These are phyloP conservation scores for Aspergillus spinulosporus DNA, from an alignment of 2,329 filamentous ascomycete species.

Conservation along the genomic window DNA sequence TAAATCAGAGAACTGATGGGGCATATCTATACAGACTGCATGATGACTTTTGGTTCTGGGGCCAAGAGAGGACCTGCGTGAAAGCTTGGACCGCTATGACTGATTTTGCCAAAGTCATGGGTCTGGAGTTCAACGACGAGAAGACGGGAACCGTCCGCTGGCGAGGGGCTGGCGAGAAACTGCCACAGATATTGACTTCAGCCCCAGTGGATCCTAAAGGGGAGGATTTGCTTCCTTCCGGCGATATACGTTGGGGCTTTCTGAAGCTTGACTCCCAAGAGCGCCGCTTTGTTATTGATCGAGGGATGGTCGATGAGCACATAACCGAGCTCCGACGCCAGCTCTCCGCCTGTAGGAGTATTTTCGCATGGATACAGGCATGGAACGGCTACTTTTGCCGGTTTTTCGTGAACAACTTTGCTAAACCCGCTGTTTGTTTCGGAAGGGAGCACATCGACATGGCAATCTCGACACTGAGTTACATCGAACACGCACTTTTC, in stretches of 20 bases:
- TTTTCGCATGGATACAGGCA: constrained; percentile 61
- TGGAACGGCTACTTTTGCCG: constrained; percentile 60
- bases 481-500: constrained; percentile 56
- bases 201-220: constrained; percentile 7
- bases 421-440: constrained; percentile 56
- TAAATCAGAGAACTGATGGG: constrained; percentile 59
- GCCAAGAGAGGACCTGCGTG: constrained; percentile 54
- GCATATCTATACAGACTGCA: constrained; percentile 60
- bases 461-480: constrained; percentile 53
- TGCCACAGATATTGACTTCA: constrained; percentile 8
- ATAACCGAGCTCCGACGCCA: constrained; percentile 61
- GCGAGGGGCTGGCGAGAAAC: constrained; percentile 19
- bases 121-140: constrained; percentile 58
- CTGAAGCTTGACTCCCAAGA: constrained; percentile 55
- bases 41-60: constrained; percentile 70
- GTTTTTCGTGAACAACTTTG: constrained; percentile 62
- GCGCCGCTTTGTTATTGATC: constrained; percentile 61
- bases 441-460: constrained; percentile 57
- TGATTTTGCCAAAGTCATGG: constrained; percentile 57
- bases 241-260: constrained; percentile 61
- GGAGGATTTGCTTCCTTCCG: constrained; percentile 46
- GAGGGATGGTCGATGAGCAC: constrained; percentile 59
- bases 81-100: constrained; percentile 61
- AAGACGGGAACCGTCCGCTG: constrained; percentile 58
- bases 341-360: constrained; percentile 55